phyloP scores from a whole-genome alignment of 2,329 filamentous ascomycete genomes.

The Aspergillus unguis region DNA sequence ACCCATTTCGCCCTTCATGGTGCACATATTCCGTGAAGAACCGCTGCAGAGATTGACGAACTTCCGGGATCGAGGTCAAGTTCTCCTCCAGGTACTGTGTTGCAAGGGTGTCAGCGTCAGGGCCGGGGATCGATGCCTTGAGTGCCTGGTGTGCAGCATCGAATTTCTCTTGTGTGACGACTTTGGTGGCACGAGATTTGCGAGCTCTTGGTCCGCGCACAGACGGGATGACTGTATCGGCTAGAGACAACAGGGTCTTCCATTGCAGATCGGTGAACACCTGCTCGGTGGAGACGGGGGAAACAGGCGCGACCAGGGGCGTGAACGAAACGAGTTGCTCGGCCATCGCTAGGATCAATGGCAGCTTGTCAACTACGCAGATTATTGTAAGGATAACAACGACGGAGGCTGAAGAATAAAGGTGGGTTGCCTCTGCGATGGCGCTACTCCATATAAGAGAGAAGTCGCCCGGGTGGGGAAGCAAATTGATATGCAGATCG shows the following conservation, averaged over 20 bases:
- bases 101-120: constrained; percentile 36
- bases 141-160: constrained; percentile 35
- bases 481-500: constrained; percentile 2
- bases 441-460: constrained; percentile 51
- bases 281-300: constrained; percentile 46
- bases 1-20: constrained; percentile 46
- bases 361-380: background rate
- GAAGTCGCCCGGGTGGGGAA: constrained; percentile 8
- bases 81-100: constrained; percentile 49
- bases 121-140: constrained; percentile 25
- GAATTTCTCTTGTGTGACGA: constrained; percentile 41
- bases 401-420: background rate
- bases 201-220: constrained; percentile 42
- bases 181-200: constrained; percentile 35
- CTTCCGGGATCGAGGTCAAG: constrained; percentile 47
- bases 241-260: constrained; percentile 56
- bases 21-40: constrained; percentile 50
- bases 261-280: constrained; percentile 57
- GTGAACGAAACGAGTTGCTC: constrained; percentile 22
- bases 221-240: constrained; percentile 56
- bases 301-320: constrained; percentile 45
- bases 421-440: background rate
- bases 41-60: constrained; percentile 49
- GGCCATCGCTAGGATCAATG: constrained; percentile 16
- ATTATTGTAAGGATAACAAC: background rate